Percentiles rank a stretch among this genome's conserved stretches.
Conservation (phyloP, 2,329 filamentous ascomycete species). For the Stachybotrys elegans region DNA sequence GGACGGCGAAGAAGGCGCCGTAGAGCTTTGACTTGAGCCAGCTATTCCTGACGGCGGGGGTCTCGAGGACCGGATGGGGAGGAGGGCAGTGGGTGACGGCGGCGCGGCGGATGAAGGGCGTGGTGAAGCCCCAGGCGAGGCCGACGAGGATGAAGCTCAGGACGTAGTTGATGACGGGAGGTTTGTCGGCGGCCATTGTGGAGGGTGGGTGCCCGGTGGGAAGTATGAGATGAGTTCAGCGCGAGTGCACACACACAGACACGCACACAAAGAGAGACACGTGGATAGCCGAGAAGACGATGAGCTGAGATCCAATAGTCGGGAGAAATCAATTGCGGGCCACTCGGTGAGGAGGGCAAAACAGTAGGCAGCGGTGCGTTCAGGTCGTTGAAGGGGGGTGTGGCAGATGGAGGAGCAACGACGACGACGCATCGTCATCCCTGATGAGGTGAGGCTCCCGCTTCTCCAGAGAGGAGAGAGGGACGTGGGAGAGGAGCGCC, state of each 20-base stretch:
- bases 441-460: too few species aligned
- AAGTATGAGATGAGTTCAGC: background rate
- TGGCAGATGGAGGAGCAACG: too few species aligned
- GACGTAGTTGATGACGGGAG: slow-evolving; percentile 71
- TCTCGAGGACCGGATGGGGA: slow-evolving; percentile 48
- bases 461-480: too few species aligned
- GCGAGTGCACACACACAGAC: too few species aligned
- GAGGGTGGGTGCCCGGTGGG: background rate
- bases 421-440: too few species aligned
- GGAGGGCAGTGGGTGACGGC: slow-evolving; percentile 69
- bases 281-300: background rate
- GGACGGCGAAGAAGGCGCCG: slow-evolving; percentile 65
- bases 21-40: slow-evolving; percentile 59
- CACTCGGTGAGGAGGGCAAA: too few species aligned
- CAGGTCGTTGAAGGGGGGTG: too few species aligned
- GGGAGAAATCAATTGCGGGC: too few species aligned
- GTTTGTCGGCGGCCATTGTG: slow-evolving; percentile 22
- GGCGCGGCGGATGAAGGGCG: slow-evolving; percentile 84
- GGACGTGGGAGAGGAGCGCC: too few species aligned
- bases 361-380: too few species aligned
- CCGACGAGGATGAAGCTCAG: slow-evolving; percentile 88
- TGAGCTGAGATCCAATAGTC: too few species aligned
- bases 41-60: slow-evolving; percentile 46
- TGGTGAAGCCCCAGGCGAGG: slow-evolving; percentile 88
- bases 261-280: too few species aligned